Evolutionary conservation across 1,284 basidiomycete genomes (phyloP).

Genomic region (Rhizopogon parksii): DNA sequence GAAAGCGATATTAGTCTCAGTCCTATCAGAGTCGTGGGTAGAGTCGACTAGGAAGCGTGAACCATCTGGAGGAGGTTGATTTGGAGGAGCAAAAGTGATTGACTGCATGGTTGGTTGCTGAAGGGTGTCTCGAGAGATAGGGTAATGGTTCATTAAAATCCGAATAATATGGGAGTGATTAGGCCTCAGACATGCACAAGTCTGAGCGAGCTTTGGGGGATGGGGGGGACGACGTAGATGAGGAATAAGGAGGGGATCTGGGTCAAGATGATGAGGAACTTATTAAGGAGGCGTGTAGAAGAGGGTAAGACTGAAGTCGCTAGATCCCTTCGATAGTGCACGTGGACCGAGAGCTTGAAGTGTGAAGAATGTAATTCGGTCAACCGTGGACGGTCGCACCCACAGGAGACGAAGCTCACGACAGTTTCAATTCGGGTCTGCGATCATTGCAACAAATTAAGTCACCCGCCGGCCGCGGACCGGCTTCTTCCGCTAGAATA

Average conservation of each 20-base stretch:
- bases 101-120: constrained; percentile 10
- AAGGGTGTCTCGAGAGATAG: constrained; percentile 14
- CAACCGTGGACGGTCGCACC: background rate
- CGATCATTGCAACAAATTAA: constrained; percentile 19
- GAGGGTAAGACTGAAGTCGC: too few relatives aligned
- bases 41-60: constrained; percentile 17
- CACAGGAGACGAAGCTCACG: background rate
- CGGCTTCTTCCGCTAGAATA: constrained; percentile 15
- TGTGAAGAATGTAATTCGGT: background rate
- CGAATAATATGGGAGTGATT: background rate
- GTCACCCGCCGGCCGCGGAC: constrained; percentile 24
- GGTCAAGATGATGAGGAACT: constrained; percentile 8
- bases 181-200: background rate
- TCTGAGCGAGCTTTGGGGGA: background rate
- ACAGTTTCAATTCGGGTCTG: constrained; percentile 14
- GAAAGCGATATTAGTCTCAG: constrained; percentile 29
- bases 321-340: background rate
- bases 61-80: constrained; percentile 16
- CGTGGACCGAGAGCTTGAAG: background rate
- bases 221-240: background rate
- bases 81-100: constrained; percentile 21
- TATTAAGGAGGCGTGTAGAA: constrained; percentile 19
- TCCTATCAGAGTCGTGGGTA: constrained; percentile 18
- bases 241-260: background rate
- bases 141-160: constrained; percentile 19